Base-by-base conservation (phyloP, 1,284 basidiomycete genomes). In the Ustilago nuda region DNA sequence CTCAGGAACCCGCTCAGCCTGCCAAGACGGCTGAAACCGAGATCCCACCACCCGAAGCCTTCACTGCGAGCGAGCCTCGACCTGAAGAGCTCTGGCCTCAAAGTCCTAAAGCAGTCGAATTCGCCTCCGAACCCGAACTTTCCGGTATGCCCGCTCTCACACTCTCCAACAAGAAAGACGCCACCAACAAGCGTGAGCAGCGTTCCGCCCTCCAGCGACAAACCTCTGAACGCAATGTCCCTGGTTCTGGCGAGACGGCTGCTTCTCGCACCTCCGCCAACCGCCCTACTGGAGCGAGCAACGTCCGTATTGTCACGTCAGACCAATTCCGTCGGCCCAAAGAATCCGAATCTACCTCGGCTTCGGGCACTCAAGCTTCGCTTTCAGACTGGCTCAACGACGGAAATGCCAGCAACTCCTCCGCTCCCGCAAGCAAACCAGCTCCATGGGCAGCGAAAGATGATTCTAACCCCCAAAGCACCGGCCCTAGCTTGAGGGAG, bases 401-500 rank as follows among this genome's bases (percentile, higher is more conserved):
- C 41, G 73, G 50, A 3, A 58, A 45, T 12, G 56, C 59, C 23
- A 56, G 48, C 23, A 65, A 72, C 13, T 56, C 63, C 35, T 46
- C 66, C 15, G 37, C 74, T 12, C 65, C 69, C 64, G 41, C 82
- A 30, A 65, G 70, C 55, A 76, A 78, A 52, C 56, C 80, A 3
- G 80, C 85, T 8, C 84, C 85, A 0, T 84, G 84, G 84, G 84
- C 81, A 2, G 80, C 83, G 50, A 66, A 77, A 45, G 71, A 76
- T 8, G 78, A 80, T 8, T 36, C 56, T 27, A 37, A 68, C 4
- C 53, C 64, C 17, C 51, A 61, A 5, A 54, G 70, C 6, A 66
- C 73, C 17, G 78, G 80, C 19, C 82, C 83, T 33, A 93, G 92
- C 76, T 88, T 99, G 57, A 91, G 95, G 63, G 94, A 98, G 80